Evolutionary conservation across 257 asterid genomes (phyloP).

Genomic region (Datura wrightii): DNA sequence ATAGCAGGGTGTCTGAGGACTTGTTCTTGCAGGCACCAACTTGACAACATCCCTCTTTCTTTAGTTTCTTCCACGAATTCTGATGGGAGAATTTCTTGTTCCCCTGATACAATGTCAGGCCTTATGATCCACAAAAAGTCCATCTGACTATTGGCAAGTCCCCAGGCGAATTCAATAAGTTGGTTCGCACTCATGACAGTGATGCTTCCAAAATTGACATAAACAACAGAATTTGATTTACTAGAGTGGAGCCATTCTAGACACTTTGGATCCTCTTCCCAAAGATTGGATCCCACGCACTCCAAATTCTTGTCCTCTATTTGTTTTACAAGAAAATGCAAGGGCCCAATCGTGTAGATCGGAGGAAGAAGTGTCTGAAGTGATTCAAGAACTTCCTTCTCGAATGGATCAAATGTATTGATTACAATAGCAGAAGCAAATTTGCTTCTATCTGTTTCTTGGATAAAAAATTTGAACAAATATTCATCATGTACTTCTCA

Average conservation of each 20-base stretch:
- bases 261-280: conserved; percentile 31
- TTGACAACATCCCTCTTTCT: conserved; percentile 30
- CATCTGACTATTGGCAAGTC: conserved; percentile 29
- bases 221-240: conserved; percentile 27
- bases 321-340: conserved; percentile 18
- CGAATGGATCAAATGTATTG: conserved; percentile 30
- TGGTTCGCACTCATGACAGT: conserved; percentile 30
- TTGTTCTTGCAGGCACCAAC: conserved; percentile 36
- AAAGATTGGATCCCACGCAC: conserved; percentile 27
- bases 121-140: conserved; percentile 35
- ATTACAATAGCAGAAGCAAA: conserved; percentile 30
- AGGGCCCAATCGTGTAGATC: conserved; percentile 27
- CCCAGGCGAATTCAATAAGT: conserved; percentile 34
- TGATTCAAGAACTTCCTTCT: conserved; percentile 14
- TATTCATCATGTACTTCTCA: conserved; percentile 34
- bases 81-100: conserved; percentile 18
- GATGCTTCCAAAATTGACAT: conserved; percentile 35
- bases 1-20: conserved; percentile 30
- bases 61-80: conserved; percentile 34
- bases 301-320: conserved; percentile 4
- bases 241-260: conserved; percentile 33
- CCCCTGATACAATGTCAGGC: conserved; percentile 37
- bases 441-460: conserved; percentile 6
- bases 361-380: conserved; percentile 26
- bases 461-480: background rate